Evolutionary conservation across 1,139 yeast species (phyloP).

Genomic region (Suhomyces bribrorum): DNA sequence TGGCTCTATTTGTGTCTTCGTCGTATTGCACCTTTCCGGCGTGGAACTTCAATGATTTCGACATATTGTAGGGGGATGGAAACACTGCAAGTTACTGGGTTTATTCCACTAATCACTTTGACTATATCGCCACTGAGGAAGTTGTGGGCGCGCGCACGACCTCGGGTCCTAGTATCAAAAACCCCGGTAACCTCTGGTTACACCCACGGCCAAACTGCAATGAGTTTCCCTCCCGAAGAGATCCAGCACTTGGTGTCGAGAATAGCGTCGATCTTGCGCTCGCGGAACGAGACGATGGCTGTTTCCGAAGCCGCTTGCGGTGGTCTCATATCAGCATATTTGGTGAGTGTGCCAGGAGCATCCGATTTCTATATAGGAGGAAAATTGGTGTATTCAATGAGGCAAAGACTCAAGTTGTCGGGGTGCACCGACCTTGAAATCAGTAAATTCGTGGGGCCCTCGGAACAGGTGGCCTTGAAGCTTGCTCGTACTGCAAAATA

Average conservation of each 20-base stretch:
- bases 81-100: too few species aligned
- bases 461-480: slow-evolving; percentile 71
- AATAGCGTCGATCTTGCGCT: slow-evolving; percentile 58
- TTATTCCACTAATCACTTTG: too few species aligned
- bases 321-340: slow-evolving; percentile 75
- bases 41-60: slow-evolving; percentile 54
- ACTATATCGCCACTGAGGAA: slow-evolving; percentile 13
- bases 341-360: slow-evolving; percentile 84
- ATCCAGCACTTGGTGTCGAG: slow-evolving; percentile 50
- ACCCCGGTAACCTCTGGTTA: too few species aligned
- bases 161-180: too few species aligned
- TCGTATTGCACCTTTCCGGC: slow-evolving; percentile 85
- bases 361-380: slow-evolving; percentile 83
- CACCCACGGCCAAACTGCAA: slow-evolving; percentile 13
- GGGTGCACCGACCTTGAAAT: slow-evolving; percentile 81
- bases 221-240: slow-evolving; percentile 65
- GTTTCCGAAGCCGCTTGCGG: slow-evolving; percentile 91
- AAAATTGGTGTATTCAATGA: slow-evolving; percentile 72
- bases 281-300: slow-evolving; percentile 64
- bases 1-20: slow-evolving; percentile 67
- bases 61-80: too few species aligned
- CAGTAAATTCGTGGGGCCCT: slow-evolving; percentile 73
- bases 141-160: slow-evolving; percentile 8
- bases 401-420: slow-evolving; percentile 68
- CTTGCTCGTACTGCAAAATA: slow-evolving; percentile 77